Conservation (phyloP, 768 basidiomycete species). For the Gymnopilus dilepis region DNA sequence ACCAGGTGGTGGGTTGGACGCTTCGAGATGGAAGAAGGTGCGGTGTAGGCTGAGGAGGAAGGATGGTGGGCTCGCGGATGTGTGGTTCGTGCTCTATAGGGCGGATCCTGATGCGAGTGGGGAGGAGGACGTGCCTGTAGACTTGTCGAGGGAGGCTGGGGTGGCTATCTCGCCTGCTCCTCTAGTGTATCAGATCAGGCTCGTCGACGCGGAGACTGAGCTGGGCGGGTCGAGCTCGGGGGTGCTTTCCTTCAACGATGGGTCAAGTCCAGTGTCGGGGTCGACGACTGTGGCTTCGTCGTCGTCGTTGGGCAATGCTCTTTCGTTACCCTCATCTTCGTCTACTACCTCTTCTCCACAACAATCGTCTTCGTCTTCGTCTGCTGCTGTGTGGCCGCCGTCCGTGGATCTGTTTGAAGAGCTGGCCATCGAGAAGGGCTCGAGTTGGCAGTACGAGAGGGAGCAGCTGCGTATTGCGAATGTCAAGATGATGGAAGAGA, state of each 20-base stretch:
- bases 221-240: constrained; percentile 10
- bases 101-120: constrained; percentile 29
- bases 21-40: constrained; percentile 29
- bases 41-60: constrained; percentile 45
- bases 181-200: constrained; percentile 44
- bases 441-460: constrained; percentile 94
- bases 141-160: constrained; percentile 11
- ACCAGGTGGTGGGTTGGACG: constrained; percentile 3
- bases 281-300: constrained; percentile 13
- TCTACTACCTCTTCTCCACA: not conserved
- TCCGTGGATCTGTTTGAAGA: constrained; percentile 68
- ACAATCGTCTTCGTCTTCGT: not conserved
- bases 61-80: constrained; percentile 33
- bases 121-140: constrained; percentile 25
- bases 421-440: constrained; percentile 66
- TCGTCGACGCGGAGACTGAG: constrained; percentile 29
- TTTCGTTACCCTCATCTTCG: constrained; percentile 1
- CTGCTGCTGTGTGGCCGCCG: not conserved
- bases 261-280: not conserved
- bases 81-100: constrained; percentile 35
- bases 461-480: constrained; percentile 72
- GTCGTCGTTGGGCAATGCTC: constrained; percentile 19
- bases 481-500: constrained; percentile 24
- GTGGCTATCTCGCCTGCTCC: constrained; percentile 38
- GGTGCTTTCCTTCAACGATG: not conserved